Evolutionary conservation across 1,284 basidiomycete genomes (phyloP).

Genomic region (Ceratobasidium sp.): DNA sequence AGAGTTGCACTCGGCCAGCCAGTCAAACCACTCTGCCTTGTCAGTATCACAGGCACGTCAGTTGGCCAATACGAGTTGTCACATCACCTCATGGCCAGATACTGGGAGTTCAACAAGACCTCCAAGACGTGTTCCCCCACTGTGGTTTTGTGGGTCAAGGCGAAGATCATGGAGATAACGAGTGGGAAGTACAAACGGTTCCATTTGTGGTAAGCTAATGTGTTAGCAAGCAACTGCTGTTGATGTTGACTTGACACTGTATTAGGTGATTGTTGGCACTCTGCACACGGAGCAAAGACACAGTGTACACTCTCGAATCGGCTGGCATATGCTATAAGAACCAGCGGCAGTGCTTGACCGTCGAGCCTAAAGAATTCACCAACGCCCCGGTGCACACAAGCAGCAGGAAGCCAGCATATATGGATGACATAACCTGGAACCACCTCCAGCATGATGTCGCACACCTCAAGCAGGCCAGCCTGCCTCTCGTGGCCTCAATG

Average conservation of each 20-base stretch:
- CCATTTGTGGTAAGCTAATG: background rate
- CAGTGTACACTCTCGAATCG: background rate
- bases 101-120: background rate
- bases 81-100: background rate
- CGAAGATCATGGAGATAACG: background rate
- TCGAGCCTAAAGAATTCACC: background rate
- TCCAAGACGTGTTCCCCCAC: background rate
- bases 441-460: too few species aligned
- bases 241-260: background rate
- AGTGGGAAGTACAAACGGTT: background rate
- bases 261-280: background rate
- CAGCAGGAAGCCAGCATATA: background rate
- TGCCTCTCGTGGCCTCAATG: too few species aligned
- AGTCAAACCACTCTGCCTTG: background rate
- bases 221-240: background rate
- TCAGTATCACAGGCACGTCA: background rate
- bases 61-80: background rate
- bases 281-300: background rate
- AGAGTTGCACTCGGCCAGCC: background rate
- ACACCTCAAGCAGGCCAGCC: too few species aligned
- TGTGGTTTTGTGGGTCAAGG: background rate
- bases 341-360: background rate
- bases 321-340: background rate
- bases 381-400: background rate
- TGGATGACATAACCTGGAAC: background rate